A percentile compares a stretch with the other conserved stretches of the same genome.
These are phyloP conservation scores for Candolleomyces aberdarensis DNA, from an alignment of 768 basidiomycete genomes.

Conservation along the genomic window DNA sequence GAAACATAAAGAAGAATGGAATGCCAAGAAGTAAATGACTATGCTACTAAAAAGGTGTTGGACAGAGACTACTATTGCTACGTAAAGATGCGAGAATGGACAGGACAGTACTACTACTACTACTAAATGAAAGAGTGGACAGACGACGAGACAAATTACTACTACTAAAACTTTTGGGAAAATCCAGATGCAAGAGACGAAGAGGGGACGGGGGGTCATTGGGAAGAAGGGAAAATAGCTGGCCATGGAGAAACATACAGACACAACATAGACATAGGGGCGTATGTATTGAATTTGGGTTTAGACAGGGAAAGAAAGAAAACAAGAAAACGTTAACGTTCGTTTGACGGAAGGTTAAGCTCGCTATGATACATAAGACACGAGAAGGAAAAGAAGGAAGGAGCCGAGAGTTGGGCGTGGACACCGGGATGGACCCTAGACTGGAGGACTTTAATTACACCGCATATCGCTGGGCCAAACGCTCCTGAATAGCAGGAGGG, in stretches of 20 bases:
- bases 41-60: conserved; percentile 27
- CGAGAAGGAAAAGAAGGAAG: not conserved
- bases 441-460: conserved; percentile 44
- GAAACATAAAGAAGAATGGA: conserved; percentile 1
- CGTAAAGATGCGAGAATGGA: not conserved
- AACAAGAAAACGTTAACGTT: conserved; percentile 3
- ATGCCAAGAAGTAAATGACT: conserved; percentile 20
- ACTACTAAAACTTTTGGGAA: conserved; percentile 31
- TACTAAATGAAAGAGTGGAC: conserved; percentile 1
- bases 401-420: conserved; percentile 1
- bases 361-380: conserved; percentile 7
- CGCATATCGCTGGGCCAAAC: conserved; percentile 82
- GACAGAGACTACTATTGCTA: conserved; percentile 1
- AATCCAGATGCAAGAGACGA: conserved; percentile 49
- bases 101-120: conserved; percentile 21
- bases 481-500: conserved; percentile 86
- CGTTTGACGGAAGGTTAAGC: not conserved
- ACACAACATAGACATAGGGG: conserved; percentile 12
- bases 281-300: not conserved
- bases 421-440: not conserved
- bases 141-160: conserved; percentile 22
- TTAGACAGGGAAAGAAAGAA: conserved; percentile 5
- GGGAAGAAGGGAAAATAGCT: not conserved
- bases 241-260: conserved; percentile 19
- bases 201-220: conserved; percentile 8